phyloP scores from a whole-genome alignment of 2,329 filamentous ascomycete species.

The Microcyclosporella mali region DNA sequence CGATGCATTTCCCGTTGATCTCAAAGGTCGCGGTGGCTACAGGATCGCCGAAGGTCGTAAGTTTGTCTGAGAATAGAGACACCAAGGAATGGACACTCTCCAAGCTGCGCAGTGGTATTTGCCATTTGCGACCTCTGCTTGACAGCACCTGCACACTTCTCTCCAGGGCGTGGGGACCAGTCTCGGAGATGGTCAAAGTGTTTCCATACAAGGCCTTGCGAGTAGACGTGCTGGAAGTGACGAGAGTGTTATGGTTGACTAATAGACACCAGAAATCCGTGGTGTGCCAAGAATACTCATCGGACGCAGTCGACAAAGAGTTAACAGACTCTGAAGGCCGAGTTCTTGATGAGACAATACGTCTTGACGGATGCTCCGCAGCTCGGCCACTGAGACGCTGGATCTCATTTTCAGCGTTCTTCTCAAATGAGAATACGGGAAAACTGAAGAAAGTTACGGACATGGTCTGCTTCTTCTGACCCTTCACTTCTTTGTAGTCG shows the following conservation, averaged over 20 bases:
- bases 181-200: neutral
- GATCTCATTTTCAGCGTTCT: neutral
- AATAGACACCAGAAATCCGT: slow-evolving; percentile 12
- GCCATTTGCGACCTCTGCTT: no score
- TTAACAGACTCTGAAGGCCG: slow-evolving; percentile 7
- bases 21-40: no score
- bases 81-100: no score
- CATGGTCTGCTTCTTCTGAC: slow-evolving; percentile 2
- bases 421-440: slow-evolving; percentile 8
- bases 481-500: slow-evolving; percentile 5
- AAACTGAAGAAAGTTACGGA: slow-evolving; percentile 11
- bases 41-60: no score
- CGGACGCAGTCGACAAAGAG: neutral
- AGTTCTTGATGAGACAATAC: slow-evolving; percentile 8
- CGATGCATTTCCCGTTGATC: no score
- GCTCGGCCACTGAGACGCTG: slow-evolving; percentile 3
- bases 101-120: no score
- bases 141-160: neutral
- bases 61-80: no score
- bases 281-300: slow-evolving; percentile 8
- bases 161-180: neutral
- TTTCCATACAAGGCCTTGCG: slow-evolving; percentile 2
- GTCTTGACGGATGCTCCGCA: slow-evolving; percentile 7
- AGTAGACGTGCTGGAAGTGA: slow-evolving; percentile 11
- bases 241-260: slow-evolving; percentile 9